Percentiles rank a stretch among this genome's conserved stretches.
Evolutionary conservation across 2,329 filamentous ascomycete species (phyloP).

Genomic region (Neodidymelliopsis sp.): DNA sequence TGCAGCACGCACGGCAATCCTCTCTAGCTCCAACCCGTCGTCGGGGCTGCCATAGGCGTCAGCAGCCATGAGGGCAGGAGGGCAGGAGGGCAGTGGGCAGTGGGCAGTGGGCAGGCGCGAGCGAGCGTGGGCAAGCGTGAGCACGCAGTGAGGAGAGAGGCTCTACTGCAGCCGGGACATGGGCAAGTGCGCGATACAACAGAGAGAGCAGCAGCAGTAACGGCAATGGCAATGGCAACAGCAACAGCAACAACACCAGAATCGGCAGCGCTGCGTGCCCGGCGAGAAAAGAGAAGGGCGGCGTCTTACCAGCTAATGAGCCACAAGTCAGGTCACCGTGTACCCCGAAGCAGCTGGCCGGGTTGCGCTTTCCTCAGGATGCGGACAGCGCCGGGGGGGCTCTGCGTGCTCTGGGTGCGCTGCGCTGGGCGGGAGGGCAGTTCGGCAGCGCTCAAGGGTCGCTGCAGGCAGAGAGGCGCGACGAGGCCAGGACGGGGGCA

Average conservation of each 20-base stretch:
- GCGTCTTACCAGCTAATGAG: conserved; percentile 18
- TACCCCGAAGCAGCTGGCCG: conserved; percentile 5
- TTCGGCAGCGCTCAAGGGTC: conserved; percentile 5
- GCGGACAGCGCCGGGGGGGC: too few species aligned
- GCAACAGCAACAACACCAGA: neutral
- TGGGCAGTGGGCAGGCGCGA: too few species aligned
- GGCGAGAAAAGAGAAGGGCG: conserved; percentile 15
- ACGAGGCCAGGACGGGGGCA: neutral
- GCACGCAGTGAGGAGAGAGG: too few species aligned
- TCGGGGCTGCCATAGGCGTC: conserved; percentile 40
- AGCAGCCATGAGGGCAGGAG: conserved; percentile 28
- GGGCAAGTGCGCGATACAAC: neutral
- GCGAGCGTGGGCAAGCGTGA: too few species aligned
- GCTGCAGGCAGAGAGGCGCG: conserved; percentile 8
- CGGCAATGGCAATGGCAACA: neutral
- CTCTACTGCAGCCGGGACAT: conserved; percentile 13
- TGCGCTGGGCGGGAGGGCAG: neutral
- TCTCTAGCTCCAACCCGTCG: conserved; percentile 48
- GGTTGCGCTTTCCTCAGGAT: neutral
- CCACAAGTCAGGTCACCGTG: conserved; percentile 20
- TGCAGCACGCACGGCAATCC: conserved; percentile 49
- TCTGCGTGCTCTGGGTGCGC: neutral
- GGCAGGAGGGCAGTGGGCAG: conserved; percentile 2
- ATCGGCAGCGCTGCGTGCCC: conserved; percentile 2
- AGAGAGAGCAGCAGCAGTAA: too few species aligned